These are phyloP conservation scores for Keithomyces neogunnii DNA, from an alignment of 2,329 filamentous ascomycete species.

Conservation along the genomic window DNA sequence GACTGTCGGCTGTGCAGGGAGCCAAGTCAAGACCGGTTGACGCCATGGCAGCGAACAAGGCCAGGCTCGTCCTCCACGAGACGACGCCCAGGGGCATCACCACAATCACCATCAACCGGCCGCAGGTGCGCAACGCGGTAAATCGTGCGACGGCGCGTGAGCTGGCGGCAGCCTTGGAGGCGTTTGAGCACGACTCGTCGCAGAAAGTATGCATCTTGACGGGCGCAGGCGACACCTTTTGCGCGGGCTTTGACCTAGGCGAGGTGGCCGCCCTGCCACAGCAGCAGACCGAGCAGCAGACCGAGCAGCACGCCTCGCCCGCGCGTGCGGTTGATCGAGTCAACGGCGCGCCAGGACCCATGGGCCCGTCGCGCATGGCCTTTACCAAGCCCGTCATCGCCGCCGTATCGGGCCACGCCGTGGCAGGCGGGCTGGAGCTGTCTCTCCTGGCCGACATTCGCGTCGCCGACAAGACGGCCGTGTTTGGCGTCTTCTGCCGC, in stretches of 20 bases:
- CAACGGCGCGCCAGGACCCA: slow-evolving; percentile 29
- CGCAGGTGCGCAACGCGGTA: neutral
- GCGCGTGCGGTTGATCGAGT: neutral
- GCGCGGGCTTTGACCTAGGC: slow-evolving; percentile 30
- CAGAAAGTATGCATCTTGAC: neutral
- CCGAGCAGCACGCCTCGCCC: neutral
- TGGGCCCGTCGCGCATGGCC: slow-evolving; percentile 42
- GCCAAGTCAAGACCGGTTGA: neutral
- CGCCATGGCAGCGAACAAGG: neutral
- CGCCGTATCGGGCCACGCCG: slow-evolving; percentile 43
- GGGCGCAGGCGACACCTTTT: neutral
- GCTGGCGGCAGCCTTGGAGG: neutral
- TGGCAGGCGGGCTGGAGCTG: slow-evolving; percentile 45
- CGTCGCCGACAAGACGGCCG: slow-evolving; percentile 41
- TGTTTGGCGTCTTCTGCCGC: slow-evolving; percentile 48
- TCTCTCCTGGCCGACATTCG: slow-evolving; percentile 44
- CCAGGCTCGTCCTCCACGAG: neutral
- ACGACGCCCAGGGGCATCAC: neutral
- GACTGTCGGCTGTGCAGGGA: no score
- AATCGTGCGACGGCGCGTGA: neutral
- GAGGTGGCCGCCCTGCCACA: slow-evolving; percentile 20
- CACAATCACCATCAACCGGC: neutral
- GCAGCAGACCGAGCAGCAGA: slow-evolving; percentile 6
- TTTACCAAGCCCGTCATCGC: slow-evolving; percentile 43
- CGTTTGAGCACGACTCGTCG: neutral